Evolutionary conservation across 2,329 filamentous ascomycete genomes (phyloP).

Genomic region (Zymoseptoria passerinii): DNA sequence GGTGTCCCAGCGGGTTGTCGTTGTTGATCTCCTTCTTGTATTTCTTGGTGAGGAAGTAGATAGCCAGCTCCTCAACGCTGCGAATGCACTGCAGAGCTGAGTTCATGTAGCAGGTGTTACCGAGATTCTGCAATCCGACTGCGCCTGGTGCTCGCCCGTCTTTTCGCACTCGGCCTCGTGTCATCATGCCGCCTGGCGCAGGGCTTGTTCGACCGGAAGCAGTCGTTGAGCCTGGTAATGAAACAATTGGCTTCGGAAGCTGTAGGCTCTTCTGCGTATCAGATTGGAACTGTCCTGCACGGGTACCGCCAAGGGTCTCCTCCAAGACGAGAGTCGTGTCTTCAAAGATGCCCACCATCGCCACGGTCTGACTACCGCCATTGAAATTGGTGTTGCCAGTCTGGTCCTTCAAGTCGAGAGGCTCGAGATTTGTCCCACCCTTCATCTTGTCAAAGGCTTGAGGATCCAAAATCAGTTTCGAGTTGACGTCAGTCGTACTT

Average conservation of each 20-base stretch:
- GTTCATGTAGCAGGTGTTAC: conserved; percentile 99
- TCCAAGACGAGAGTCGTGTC: conserved; percentile 77
- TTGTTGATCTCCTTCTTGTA: conserved; percentile 77
- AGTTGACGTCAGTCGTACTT: conserved; percentile 24
- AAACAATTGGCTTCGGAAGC: conserved; percentile 34
- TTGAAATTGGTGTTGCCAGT: conserved; percentile 71
- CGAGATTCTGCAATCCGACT: conserved; percentile 79
- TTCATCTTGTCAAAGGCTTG: conserved; percentile 55
- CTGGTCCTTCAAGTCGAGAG: conserved; percentile 58
- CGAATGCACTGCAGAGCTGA: conserved; percentile 91
- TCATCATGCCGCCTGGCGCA: conserved; percentile 52
- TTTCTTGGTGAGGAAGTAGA: conserved; percentile 71
- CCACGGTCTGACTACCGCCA: conserved; percentile 53
- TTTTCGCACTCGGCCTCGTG: conserved; percentile 62
- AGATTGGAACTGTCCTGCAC: conserved; percentile 49
- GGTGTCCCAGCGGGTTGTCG: conserved; percentile 75
- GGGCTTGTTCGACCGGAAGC: conserved; percentile 59
- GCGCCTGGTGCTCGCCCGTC: conserved; percentile 65
- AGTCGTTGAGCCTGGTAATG: conserved; percentile 35
- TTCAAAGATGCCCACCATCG: conserved; percentile 56
- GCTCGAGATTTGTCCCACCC: conserved; percentile 55
- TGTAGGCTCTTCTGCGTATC: conserved; percentile 34
- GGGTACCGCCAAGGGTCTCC: conserved; percentile 54
- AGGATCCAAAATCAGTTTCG: conserved; percentile 51
- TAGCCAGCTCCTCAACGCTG: conserved; percentile 84